Base-by-base conservation (phyloP, 23 red algal species). In the Chondrus crispus region DNA sequence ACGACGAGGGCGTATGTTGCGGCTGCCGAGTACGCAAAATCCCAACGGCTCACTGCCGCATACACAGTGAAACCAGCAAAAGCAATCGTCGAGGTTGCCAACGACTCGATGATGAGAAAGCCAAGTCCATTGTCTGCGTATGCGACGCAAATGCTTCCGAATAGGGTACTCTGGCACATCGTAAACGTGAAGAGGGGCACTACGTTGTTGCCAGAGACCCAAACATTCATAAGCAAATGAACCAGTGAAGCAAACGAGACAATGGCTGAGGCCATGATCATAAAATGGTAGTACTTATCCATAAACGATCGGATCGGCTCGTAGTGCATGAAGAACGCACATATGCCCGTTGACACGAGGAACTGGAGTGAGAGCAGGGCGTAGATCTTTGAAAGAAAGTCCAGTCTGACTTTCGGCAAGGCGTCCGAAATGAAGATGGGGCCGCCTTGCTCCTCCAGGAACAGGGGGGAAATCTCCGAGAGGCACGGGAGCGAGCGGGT, bases 381-480 rank as follows among this genome's bases (percentile, higher is more conserved):
- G 86, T 96, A 99, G 0, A 99, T 94, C 66, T 99, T 99, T 40
- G 94, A 91, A 70, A 99, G 42, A 69, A 99, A 99, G 36, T 79
- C 94, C 33, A 99, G 92, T 19, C 94, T 87, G 42, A 96, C 88
- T n/a, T n/a, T n/a, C n/a, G n/a, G n/a, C n/a, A n/a, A n/a, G n/a
- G n/a, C n/a, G n/a, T n/a, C n/a, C n/a, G n/a, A n/a, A n/a, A n/a
- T n/a, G n/a, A n/a, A n/a, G n/a, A n/a, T n/a, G n/a, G n/a, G n/a
- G n/a, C n/a, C n/a, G n/a, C n/a, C n/a, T n/a, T n/a, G n/a, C n/a
- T n/a, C n/a, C n/a, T n/a, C n/a, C n/a, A n/a, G n/a, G n/a, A n/a
- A n/a, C n/a, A n/a, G n/a, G n/a, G n/a, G n/a, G n/a, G n/a, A n/a
- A n/a, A n/a, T n/a, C n/a, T n/a, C n/a, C n/a, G n/a, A n/a, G n/a